Percentiles rank a stretch among this genome's conserved stretches.
Evolutionary conservation across 176 grass and related monocot species (phyloP).

Genomic region (Canna indica): DNA sequence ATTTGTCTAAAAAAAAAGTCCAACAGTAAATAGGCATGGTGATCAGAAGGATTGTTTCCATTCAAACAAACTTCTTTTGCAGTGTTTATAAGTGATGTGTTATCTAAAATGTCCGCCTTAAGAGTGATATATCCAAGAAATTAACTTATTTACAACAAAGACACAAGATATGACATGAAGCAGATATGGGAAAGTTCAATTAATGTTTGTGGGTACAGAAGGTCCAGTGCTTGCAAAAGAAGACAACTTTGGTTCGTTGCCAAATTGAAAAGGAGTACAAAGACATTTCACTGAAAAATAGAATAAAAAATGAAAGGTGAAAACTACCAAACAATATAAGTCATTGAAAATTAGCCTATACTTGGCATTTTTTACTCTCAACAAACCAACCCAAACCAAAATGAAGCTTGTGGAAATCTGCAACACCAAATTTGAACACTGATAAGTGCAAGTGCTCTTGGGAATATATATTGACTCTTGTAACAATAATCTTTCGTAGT

Average conservation of each 20-base stretch:
- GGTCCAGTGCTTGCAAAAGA: neutral
- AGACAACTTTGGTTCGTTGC: neutral
- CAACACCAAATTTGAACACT: too few species aligned
- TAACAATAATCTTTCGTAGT: too few species aligned
- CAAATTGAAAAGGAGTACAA: neutral
- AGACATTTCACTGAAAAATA: neutral
- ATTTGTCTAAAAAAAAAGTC: slow-evolving; percentile 6
- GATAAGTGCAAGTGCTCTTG: too few species aligned
- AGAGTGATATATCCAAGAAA: neutral
- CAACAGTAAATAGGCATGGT: neutral
- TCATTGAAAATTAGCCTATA: too few species aligned
- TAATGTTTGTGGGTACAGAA: neutral
- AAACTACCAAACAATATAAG: neutral
- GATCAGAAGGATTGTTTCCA: neutral
- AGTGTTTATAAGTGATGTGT: neutral
- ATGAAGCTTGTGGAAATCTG: too few species aligned
- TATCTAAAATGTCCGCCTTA: neutral
- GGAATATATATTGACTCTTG: too few species aligned
- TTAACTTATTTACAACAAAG: neutral
- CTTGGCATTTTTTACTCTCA: too few species aligned
- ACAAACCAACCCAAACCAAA: too few species aligned
- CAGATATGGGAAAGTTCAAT: neutral
- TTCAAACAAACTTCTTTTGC: neutral
- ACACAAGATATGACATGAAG: neutral
- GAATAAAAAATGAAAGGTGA: neutral